Conservation (phyloP, 2,329 filamentous ascomycete genomes). For the Truncatella angustata region DNA sequence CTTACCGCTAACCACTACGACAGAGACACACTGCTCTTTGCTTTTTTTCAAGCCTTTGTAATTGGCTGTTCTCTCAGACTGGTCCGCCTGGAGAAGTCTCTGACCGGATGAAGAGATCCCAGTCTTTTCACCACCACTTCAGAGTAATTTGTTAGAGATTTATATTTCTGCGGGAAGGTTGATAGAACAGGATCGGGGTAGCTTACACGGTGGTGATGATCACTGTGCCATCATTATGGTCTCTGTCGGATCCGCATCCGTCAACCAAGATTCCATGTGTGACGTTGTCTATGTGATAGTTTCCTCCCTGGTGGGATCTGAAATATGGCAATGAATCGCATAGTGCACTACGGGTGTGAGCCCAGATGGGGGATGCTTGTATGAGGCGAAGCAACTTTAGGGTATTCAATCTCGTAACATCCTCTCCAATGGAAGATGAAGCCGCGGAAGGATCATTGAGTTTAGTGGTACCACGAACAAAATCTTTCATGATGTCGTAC, state of each 20-base stretch:
- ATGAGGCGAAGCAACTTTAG: not conserved
- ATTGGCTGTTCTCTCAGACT: conserved; percentile 41
- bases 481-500: no score
- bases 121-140: not conserved
- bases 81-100: conserved; percentile 42
- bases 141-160: not conserved
- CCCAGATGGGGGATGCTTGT: not conserved
- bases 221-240: conserved; percentile 3
- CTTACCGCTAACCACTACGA: conserved; percentile 56
- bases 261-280: conserved; percentile 1
- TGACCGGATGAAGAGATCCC: conserved; percentile 36
- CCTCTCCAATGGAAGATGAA: no score
- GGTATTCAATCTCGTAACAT: no score
- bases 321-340: conserved; percentile 1
- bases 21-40: conserved; percentile 35
- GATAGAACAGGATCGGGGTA: not conserved
- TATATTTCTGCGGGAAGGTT: no score
- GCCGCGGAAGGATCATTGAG: no score
- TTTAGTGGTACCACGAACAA: no score
- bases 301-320: conserved; percentile 1
- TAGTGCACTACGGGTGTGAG: not conserved
- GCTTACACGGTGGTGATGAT: conserved; percentile 8
- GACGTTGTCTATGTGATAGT: not conserved
- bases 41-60: conserved; percentile 44
- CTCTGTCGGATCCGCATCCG: not conserved